These are phyloP conservation scores for Achlya hypogyna DNA, from an alignment of 352 stramenopile species.

Conservation along the genomic window DNA sequence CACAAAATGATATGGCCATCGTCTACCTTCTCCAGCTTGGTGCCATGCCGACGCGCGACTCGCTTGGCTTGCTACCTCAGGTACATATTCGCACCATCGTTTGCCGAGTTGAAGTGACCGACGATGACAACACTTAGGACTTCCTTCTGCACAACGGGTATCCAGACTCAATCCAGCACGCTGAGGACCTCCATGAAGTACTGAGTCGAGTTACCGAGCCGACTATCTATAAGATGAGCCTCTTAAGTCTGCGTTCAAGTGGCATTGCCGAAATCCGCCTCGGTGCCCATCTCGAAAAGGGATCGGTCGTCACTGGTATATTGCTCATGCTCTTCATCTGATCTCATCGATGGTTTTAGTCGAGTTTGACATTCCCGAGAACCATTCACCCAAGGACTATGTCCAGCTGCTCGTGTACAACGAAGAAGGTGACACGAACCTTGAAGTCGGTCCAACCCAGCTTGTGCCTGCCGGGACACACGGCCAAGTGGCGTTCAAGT, in stretches of 20 bases:
- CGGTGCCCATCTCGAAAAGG: slow-evolving; percentile 75
- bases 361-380: slow-evolving; percentile 69
- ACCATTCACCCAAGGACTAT: slow-evolving; percentile 78
- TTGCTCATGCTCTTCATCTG: background rate
- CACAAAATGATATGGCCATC: slow-evolving; percentile 61
- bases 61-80: slow-evolving; percentile 63
- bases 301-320: slow-evolving; percentile 71
- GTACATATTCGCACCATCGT: slow-evolving; percentile 7
- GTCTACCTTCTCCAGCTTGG: slow-evolving; percentile 67
- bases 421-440: slow-evolving; percentile 53
- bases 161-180: slow-evolving; percentile 54
- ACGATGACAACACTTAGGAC: slow-evolving; percentile 27
- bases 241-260: slow-evolving; percentile 70
- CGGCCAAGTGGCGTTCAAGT: slow-evolving; percentile 70
- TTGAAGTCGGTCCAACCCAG: slow-evolving; percentile 72
- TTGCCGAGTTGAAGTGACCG: background rate
- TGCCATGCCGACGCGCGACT: slow-evolving; percentile 56
- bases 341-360: slow-evolving; percentile 32
- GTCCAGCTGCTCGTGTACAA: slow-evolving; percentile 72
- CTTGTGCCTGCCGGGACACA: slow-evolving; percentile 50
- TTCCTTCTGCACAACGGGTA: slow-evolving; percentile 58
- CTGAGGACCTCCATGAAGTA: slow-evolving; percentile 62
- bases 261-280: slow-evolving; percentile 78
- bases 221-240: slow-evolving; percentile 53
- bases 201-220: slow-evolving; percentile 58